Evolutionary conservation across 768 basidiomycete species (phyloP), one percentile per base, ranked within the genome.

Genomic region (Trametes cinnabarina): DNA sequence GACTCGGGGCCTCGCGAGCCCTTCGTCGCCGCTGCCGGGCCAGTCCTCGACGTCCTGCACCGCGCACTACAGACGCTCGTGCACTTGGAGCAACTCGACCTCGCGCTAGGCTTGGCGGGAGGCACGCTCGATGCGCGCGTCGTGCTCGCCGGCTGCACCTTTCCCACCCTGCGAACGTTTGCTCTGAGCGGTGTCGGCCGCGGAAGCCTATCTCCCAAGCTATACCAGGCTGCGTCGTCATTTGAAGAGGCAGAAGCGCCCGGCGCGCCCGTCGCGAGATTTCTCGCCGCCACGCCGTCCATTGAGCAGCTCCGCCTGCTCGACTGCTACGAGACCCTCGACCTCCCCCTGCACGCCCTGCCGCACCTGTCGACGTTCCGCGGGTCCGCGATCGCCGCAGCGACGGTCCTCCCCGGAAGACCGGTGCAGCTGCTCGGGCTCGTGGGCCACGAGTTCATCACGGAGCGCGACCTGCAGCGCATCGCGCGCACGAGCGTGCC

Each of bases 301-400:
- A 68, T 86, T 41, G 63, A 73, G 25, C 71, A 77, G 41, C 72
- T 86, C 26, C 63, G 70, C 54, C 72, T 86, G 30, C 73, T 77
- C 25, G 69, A 58, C 76, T 82, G 68, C 73, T 80, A 56, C 57
- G 64, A 74, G 32, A 65, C 73, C 8, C 72, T 85, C 26, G 58
- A 65, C 51, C 72, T 84, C 26, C 71, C 75, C 7, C 65, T 75
- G n/a, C 54, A 65, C 54, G 77, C 79, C 51, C 72, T 87, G 19
- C 81, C 82, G 4, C 61, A 60, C 46, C 77, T 88, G 22, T 63
- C 75, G 12, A 77, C 77, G 50, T 87, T 86, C 76, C 82, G 83
- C 54, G 86, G 86, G 57, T 76, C 79, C 32, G 78, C 84, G 55
- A 76, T 76, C 66, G 75, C 81, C n/a, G 85, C 85, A 2, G 83